Conservation (phyloP, 2,329 filamentous ascomycete genomes). For the Sporothrix schenckii region DNA sequence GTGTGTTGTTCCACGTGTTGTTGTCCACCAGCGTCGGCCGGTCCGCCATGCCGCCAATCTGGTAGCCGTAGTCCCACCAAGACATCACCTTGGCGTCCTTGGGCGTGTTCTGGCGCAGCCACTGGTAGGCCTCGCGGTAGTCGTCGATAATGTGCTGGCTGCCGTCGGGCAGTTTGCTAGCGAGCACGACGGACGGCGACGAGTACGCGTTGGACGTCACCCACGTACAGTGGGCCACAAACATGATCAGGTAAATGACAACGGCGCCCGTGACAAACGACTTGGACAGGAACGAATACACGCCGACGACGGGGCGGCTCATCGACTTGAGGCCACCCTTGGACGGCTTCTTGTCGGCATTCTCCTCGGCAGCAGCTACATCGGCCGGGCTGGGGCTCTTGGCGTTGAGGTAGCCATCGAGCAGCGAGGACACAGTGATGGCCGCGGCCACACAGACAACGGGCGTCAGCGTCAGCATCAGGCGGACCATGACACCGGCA, state of each 20-base stretch:
- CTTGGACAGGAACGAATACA: constrained; percentile 82
- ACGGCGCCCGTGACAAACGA: constrained; percentile 71
- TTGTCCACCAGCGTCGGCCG: constrained; percentile 96
- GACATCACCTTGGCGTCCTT: constrained; percentile 98
- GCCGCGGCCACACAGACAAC: constrained; percentile 95
- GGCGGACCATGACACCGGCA: constrained; percentile 96
- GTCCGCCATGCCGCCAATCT: constrained; percentile 99
- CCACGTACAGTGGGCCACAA: constrained; percentile 98
- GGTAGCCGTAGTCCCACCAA: constrained; percentile 99
- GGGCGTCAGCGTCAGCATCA: constrained; percentile 96
- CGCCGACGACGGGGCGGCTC: constrained; percentile 74
- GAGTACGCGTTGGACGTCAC: constrained; percentile 99
- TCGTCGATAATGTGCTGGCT: constrained; percentile 99
- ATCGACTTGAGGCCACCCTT: constrained; percentile 67
- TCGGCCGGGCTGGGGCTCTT: constrained; percentile 62
- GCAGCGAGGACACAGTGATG: constrained; percentile 80
- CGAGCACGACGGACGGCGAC: constrained; percentile 93
- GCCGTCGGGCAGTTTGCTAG: constrained; percentile 88
- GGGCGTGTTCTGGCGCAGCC: constrained; percentile 95
- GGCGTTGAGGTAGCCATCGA: constrained; percentile 79
- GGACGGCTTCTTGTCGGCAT: constrained; percentile 57
- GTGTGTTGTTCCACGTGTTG: constrained; percentile 99
- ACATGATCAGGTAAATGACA: constrained; percentile 81
- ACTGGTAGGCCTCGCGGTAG: constrained; percentile 99
- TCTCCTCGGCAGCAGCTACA: constrained; percentile 49